phyloP scores from a whole-genome alignment of 306 rosid genomes.

The Cyclanthera cordifolia region DNA sequence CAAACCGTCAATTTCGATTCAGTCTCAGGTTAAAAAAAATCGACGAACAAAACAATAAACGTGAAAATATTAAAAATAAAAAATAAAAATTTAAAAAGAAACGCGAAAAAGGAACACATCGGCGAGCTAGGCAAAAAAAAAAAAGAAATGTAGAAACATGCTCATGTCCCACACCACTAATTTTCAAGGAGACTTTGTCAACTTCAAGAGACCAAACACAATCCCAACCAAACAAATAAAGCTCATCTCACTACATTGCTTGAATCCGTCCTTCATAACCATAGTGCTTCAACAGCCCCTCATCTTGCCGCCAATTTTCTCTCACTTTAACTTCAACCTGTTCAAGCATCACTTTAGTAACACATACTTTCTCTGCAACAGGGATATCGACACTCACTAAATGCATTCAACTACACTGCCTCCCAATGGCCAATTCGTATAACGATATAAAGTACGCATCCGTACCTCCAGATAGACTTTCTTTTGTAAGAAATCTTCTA shows the following conservation, averaged over 20 bases:
- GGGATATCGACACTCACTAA: no score
- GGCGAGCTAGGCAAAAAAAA: no score
- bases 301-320: constrained; percentile 94
- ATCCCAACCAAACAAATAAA: background rate
- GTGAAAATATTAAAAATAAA: no score
- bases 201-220: no score
- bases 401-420: background rate
- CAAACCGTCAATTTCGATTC: no score
- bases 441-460: background rate
- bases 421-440: background rate
- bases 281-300: constrained; percentile 58
- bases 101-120: no score
- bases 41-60: no score
- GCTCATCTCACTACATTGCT: background rate
- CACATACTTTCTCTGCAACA: no score
- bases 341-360: constrained; percentile 17
- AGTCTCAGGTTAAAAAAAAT: no score
- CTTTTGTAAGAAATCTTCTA: constrained; percentile 81
- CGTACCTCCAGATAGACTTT: constrained; percentile 84
- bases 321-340: constrained; percentile 88
- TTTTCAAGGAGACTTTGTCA: background rate
- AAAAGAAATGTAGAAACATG: no score
- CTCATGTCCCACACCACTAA: background rate
- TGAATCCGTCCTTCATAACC: constrained; percentile 72
- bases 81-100: no score